Percentiles rank a stretch among this genome's conserved stretches.
These are phyloP conservation scores for Pelargonium nanum DNA, from an alignment of 345 rosid species.

Conservation along the genomic window DNA sequence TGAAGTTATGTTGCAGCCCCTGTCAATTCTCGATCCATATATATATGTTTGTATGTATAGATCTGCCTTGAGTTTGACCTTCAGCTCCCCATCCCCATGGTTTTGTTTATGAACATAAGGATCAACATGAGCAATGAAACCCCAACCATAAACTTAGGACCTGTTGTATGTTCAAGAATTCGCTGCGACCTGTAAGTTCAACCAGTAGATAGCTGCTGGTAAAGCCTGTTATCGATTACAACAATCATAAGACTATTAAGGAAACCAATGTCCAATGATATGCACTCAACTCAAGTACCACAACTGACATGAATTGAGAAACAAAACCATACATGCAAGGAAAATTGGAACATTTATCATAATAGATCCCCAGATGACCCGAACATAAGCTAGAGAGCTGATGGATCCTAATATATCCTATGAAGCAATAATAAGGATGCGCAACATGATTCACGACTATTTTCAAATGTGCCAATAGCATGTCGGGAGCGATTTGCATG, in stretches of 20 bases:
- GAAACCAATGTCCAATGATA: conserved; percentile 10
- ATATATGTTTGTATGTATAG: no score
- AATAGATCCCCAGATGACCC: no score
- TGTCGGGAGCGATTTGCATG: no score
- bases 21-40: no score
- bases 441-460: background rate
- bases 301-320: background rate
- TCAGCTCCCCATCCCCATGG: conserved; percentile 17
- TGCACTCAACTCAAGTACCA: conserved; percentile 2
- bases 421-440: no score
- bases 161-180: conserved; percentile 21
- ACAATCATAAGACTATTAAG: conserved; percentile 28
- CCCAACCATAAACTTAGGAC: conserved; percentile 48
- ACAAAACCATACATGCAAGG: background rate
- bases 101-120: conserved; percentile 47
- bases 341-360: background rate
- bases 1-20: no score
- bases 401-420: no score
- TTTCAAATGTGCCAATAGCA: no score
- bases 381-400: no score
- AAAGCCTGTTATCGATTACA: conserved; percentile 85
- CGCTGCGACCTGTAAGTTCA: conserved; percentile 94
- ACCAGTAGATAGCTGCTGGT: conserved; percentile 94
- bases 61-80: conserved; percentile 2
- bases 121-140: conserved; percentile 45